Evolutionary conservation across 768 basidiomycete species (phyloP).

Genomic region (Phlebiopsis gigantea): DNA sequence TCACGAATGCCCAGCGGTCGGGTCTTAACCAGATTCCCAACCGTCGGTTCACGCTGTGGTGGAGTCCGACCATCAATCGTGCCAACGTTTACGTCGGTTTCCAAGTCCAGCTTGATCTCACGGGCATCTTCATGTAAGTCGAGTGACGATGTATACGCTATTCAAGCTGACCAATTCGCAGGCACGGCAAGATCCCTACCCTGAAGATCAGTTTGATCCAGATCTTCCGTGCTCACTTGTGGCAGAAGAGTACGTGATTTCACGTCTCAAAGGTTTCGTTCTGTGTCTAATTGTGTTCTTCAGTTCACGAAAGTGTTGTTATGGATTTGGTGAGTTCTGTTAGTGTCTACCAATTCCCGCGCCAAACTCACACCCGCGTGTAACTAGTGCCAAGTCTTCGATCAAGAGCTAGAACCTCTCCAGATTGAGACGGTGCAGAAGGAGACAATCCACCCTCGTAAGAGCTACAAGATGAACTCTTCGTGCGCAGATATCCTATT

Average conservation of each 20-base stretch:
- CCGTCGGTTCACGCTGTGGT: constrained; percentile 98
- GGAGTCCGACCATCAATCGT: constrained; percentile 98
- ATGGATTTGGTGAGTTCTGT: constrained; percentile 56
- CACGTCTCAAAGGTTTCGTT: not conserved
- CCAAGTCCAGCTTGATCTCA: constrained; percentile 98
- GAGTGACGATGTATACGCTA: not conserved
- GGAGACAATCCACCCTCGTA: constrained; percentile 98
- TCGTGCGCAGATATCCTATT: constrained; percentile 98
- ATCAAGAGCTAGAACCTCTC: constrained; percentile 95
- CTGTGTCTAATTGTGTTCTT: constrained; percentile 8
- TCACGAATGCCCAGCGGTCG: constrained; percentile 97
- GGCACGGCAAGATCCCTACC: constrained; percentile 98
- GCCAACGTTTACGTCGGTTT: constrained; percentile 99
- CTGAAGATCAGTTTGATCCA: constrained; percentile 99
- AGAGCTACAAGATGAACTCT: constrained; percentile 99
- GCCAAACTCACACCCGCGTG: not conserved
- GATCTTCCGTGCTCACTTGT: constrained; percentile 99
- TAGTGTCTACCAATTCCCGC: constrained; percentile 30
- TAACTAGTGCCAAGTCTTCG: constrained; percentile 89
- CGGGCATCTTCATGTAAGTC: constrained; percentile 86
- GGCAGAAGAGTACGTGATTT: constrained; percentile 89
- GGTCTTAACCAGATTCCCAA: constrained; percentile 98
- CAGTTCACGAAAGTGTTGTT: constrained; percentile 87
- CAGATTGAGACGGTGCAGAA: constrained; percentile 99
- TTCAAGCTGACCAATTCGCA: constrained; percentile 22